phyloP scores from a whole-genome alignment of 345 rosid genomes.

The Erucastrum elatum region DNA sequence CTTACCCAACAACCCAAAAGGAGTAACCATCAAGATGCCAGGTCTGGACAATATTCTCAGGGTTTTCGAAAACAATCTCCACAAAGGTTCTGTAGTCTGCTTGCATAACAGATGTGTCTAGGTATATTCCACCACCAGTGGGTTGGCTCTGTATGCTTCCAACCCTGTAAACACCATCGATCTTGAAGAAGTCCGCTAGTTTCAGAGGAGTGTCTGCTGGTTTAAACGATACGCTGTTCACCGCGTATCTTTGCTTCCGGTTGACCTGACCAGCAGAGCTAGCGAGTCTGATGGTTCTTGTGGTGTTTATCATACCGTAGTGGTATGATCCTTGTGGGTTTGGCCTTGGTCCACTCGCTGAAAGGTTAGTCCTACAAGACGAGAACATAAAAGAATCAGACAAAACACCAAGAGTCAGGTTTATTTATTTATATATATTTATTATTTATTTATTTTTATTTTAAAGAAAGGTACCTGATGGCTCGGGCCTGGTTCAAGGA shows the following conservation, averaged over 20 bases:
- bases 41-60: constrained; percentile 77
- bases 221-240: constrained; percentile 78
- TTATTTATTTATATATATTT: neutral
- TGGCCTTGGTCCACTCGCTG: constrained; percentile 99
- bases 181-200: constrained; percentile 85
- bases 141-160: constrained; percentile 72
- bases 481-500: constrained; percentile 94
- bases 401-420: neutral
- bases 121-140: constrained; percentile 73
- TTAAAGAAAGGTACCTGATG: constrained; percentile 52
- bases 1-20: constrained; percentile 96
- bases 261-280: constrained; percentile 82
- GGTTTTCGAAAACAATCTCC: constrained; percentile 78
- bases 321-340: constrained; percentile 99
- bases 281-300: constrained; percentile 67
- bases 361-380: constrained; percentile 72
- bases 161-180: constrained; percentile 71
- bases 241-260: constrained; percentile 84
- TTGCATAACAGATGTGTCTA: constrained; percentile 82
- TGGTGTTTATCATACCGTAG: constrained; percentile 79
- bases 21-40: constrained; percentile 86
- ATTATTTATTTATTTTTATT: neutral
- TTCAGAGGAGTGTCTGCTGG: constrained; percentile 88
- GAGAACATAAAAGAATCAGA: constrained; percentile 14
- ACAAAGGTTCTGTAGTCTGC: constrained; percentile 67